phyloP scores from a whole-genome alignment of 2,329 filamentous ascomycete genomes.

The Thermothelomyces thermophilus region DNA sequence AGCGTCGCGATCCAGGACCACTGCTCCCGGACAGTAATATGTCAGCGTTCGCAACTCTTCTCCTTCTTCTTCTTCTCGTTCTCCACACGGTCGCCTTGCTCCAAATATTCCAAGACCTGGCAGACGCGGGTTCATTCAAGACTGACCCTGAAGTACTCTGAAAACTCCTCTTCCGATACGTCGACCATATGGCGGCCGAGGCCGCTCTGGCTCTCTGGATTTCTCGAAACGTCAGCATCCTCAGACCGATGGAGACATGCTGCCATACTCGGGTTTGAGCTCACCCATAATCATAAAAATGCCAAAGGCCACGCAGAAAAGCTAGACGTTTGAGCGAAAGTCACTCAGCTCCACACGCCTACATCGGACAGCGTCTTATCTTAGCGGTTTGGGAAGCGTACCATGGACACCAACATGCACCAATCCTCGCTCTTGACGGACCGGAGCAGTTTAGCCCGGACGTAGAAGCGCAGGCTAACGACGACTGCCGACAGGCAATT shows the following conservation, averaged over 20 bases:
- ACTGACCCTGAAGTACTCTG: conserved; percentile 1
- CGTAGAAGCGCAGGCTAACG: conserved; percentile 13
- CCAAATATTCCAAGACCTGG: too few relatives aligned
- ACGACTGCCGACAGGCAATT: neutral
- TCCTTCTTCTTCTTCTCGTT: too few relatives aligned
- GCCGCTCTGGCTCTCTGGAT: neutral
- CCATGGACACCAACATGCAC: conserved; percentile 11
- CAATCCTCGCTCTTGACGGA: conserved; percentile 13
- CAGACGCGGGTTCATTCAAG: too few relatives aligned
- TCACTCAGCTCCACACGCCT: neutral
- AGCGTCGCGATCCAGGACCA: conserved; percentile 19
- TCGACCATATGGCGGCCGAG: neutral
- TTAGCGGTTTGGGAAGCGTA: neutral
- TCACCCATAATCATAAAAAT: conserved; percentile 1
- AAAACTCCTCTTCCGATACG: neutral
- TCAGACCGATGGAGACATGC: neutral
- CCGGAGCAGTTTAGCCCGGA: conserved; percentile 7
- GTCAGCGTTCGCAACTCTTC: too few relatives aligned
- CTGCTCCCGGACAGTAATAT: neutral
- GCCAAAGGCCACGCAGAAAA: neutral
- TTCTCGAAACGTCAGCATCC: neutral
- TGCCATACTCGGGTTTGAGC: neutral
- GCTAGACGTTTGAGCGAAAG: neutral
- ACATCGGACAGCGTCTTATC: neutral
- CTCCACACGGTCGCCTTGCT: too few relatives aligned